Conservation (phyloP, 306 rosid species). For the Rosa rugosa region DNA sequence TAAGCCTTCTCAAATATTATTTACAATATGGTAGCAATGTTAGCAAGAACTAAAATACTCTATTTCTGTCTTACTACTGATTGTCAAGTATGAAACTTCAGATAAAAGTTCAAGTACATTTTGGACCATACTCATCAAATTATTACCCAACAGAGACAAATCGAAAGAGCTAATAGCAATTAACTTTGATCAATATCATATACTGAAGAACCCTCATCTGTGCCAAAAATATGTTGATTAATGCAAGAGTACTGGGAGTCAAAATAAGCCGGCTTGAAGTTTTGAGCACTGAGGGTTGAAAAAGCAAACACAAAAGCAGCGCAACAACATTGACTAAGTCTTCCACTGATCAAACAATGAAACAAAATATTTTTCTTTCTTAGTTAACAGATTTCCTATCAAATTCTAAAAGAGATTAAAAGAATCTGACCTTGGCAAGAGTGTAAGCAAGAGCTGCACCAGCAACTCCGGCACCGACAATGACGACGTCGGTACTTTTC, state of each 20-base stretch:
- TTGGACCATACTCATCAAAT: not conserved
- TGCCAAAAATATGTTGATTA: not conserved
- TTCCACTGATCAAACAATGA: not conserved
- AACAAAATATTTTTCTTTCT: not conserved
- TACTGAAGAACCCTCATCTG: not conserved
- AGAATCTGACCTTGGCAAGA: slow-evolving; percentile 68
- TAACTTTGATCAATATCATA: not conserved
- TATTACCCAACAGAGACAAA: not conserved
- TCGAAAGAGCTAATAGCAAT: not conserved
- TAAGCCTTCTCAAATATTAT: not conserved
- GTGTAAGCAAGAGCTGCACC: slow-evolving; percentile 94
- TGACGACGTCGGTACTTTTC: slow-evolving; percentile 45
- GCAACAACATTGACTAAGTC: not conserved
- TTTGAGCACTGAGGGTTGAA: not conserved
- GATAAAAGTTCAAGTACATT: not conserved
- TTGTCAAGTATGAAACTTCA: not conserved
- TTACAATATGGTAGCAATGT: not conserved
- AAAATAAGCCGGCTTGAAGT: not conserved
- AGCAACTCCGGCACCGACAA: slow-evolving; percentile 93
- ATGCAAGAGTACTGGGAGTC: not conserved
- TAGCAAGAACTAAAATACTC: not conserved
- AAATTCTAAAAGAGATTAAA: not conserved
- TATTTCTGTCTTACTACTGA: not conserved
- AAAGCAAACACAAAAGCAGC: not conserved
- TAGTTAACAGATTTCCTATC: not conserved